These are phyloP conservation scores for Trichosporon coremiiforme DNA, from an alignment of 1,284 basidiomycete genomes.

Conservation along the genomic window DNA sequence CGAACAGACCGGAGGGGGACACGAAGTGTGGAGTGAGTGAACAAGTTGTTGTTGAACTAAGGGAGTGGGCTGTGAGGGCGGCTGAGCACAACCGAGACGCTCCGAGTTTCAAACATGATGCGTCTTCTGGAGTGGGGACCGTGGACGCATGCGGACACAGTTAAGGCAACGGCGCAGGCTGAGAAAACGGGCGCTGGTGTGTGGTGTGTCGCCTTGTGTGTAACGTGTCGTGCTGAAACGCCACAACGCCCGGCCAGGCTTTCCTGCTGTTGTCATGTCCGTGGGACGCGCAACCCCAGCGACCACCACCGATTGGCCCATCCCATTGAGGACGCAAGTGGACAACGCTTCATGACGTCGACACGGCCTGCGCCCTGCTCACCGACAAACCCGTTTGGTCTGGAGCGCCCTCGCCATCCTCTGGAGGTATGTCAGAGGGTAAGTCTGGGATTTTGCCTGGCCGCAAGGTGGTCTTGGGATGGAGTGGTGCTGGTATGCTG, in stretches of 20 bases:
- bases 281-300: neutral
- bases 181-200: neutral
- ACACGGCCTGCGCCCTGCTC: neutral
- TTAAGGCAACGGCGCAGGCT: neutral
- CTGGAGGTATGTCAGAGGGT: neutral
- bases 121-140: neutral
- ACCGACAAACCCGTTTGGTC: neutral
- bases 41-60: neutral
- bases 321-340: neutral
- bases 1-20: neutral
- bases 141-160: neutral
- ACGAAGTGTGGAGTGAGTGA: neutral
- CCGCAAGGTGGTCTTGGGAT: neutral
- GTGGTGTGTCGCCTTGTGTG: slow-evolving; percentile 8
- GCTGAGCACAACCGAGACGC: neutral
- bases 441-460: no score
- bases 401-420: neutral
- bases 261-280: neutral
- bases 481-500: neutral
- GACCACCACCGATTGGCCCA: neutral
- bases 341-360: neutral
- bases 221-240: slow-evolving; percentile 18
- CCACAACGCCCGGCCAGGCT: slow-evolving; percentile 4
- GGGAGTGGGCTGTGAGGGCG: neutral
- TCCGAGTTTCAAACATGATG: neutral